Evolutionary conservation across 2,329 filamentous ascomycete species (phyloP).

Genomic region (Arachnomyces sp.): DNA sequence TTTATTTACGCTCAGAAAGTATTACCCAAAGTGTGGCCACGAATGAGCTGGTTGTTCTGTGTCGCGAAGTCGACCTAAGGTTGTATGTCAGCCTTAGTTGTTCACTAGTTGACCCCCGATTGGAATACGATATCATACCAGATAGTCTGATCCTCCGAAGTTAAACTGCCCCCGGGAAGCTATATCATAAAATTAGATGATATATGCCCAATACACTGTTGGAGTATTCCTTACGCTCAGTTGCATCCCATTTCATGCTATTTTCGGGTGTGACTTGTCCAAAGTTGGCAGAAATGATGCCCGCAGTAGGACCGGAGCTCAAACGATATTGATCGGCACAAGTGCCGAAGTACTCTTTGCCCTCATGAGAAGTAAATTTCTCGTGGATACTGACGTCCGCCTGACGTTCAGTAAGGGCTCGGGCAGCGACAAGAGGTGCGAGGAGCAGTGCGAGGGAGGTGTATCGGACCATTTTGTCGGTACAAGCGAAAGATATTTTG

Average conservation of each 20-base stretch:
- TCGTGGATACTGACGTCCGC: slow-evolving; percentile 41
- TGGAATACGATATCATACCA: slow-evolving; percentile 13
- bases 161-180: not conserved
- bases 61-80: slow-evolving; percentile 48
- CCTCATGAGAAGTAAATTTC: slow-evolving; percentile 48
- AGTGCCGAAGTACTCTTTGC: slow-evolving; percentile 59
- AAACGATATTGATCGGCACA: slow-evolving; percentile 49
- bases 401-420: slow-evolving; percentile 6
- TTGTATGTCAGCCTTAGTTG: slow-evolving; percentile 1
- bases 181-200: not conserved
- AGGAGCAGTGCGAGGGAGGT: slow-evolving; percentile 8
- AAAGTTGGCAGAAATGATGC: slow-evolving; percentile 52
- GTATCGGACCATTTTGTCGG: slow-evolving; percentile 7
- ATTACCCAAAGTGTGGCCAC: slow-evolving; percentile 55
- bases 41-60: slow-evolving; percentile 49
- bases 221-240: slow-evolving; percentile 30
- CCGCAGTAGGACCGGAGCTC: slow-evolving; percentile 41
- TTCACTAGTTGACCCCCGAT: too few species aligned
- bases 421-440: slow-evolving; percentile 2
- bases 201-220: not conserved
- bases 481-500: too few species aligned
- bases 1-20: slow-evolving; percentile 41
- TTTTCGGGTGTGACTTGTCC: slow-evolving; percentile 61
- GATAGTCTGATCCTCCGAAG: not conserved
- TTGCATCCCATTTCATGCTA: slow-evolving; percentile 61